Evolutionary conservation across 768 basidiomycete genomes (phyloP).

Genomic region (Pluteus cervinus): DNA sequence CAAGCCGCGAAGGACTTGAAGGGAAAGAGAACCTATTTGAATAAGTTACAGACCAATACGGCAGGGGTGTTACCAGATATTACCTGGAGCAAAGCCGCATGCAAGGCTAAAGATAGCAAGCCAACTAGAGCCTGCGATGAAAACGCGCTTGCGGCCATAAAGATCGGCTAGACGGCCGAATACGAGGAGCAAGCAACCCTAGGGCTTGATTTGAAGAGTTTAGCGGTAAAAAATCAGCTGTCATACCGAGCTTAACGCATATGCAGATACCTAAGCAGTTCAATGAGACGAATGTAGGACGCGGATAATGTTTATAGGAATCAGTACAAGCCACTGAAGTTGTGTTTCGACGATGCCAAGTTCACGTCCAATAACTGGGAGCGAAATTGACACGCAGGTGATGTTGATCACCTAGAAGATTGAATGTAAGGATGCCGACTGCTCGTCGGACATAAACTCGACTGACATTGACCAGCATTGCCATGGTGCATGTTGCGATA

Average conservation of each 20-base stretch:
- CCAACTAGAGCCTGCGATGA: slow-evolving; percentile 51
- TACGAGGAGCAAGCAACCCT: slow-evolving; percentile 77
- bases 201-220: neutral
- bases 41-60: no score
- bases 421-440: no score
- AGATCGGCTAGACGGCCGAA: slow-evolving; percentile 78
- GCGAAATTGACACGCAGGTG: slow-evolving; percentile 43
- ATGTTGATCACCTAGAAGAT: slow-evolving; percentile 30
- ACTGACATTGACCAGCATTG: slow-evolving; percentile 30
- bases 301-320: neutral
- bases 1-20: slow-evolving; percentile 69
- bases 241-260: slow-evolving; percentile 55
- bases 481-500: slow-evolving; percentile 31
- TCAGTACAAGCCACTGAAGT: slow-evolving; percentile 51
- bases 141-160: slow-evolving; percentile 67
- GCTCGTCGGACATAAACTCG: no score
- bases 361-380: slow-evolving; percentile 44
- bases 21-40: slow-evolving; percentile 44
- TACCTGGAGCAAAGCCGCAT: slow-evolving; percentile 58
- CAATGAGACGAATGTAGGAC: neutral
- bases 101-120: slow-evolving; percentile 55
- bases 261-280: slow-evolving; percentile 41
- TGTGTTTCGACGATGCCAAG: slow-evolving; percentile 43
- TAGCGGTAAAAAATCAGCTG: neutral
- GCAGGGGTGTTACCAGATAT: no score